Evolutionary conservation across 2,329 filamentous ascomycete species (phyloP).

Genomic region (Cordyceps fumosorosea): DNA sequence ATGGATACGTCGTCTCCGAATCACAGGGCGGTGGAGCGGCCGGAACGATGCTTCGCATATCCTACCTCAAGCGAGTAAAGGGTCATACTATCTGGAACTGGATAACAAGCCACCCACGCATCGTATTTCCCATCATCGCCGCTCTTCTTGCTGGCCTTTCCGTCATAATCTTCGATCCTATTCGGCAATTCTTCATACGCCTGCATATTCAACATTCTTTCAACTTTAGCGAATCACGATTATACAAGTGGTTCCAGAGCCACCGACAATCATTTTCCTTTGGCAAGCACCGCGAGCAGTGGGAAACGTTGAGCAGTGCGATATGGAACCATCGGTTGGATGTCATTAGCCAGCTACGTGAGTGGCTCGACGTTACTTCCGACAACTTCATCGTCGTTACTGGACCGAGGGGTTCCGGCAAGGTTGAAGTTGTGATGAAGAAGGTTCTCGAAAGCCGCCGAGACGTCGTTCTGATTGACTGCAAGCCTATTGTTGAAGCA

Average conservation of each 20-base stretch:
- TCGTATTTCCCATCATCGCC: conserved; percentile 77
- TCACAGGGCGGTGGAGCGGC: conserved; percentile 64
- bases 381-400: conserved; percentile 94
- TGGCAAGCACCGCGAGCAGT: conserved; percentile 48
- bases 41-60: conserved; percentile 72
- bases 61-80: conserved; percentile 75
- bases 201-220: conserved; percentile 75
- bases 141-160: conserved; percentile 77
- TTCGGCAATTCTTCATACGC: conserved; percentile 88
- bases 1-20: conserved; percentile 69
- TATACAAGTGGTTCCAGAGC: conserved; percentile 73
- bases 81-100: conserved; percentile 78
- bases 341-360: conserved; percentile 73
- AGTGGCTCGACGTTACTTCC: conserved; percentile 80
- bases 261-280: conserved; percentile 59
- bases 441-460: conserved; percentile 71
- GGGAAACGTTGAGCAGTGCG: conserved; percentile 61
- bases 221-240: conserved; percentile 62
- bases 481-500: conserved; percentile 87
- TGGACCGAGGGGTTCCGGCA: conserved; percentile 85
- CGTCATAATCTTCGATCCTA: conserved; percentile 87
- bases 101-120: conserved; percentile 77
- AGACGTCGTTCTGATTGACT: conserved; percentile 81
- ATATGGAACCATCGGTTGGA: conserved; percentile 84
- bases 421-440: conserved; percentile 79